These are phyloP conservation scores for Brassica balearica DNA, from an alignment of 441 rosid species.

Conservation along the genomic window DNA sequence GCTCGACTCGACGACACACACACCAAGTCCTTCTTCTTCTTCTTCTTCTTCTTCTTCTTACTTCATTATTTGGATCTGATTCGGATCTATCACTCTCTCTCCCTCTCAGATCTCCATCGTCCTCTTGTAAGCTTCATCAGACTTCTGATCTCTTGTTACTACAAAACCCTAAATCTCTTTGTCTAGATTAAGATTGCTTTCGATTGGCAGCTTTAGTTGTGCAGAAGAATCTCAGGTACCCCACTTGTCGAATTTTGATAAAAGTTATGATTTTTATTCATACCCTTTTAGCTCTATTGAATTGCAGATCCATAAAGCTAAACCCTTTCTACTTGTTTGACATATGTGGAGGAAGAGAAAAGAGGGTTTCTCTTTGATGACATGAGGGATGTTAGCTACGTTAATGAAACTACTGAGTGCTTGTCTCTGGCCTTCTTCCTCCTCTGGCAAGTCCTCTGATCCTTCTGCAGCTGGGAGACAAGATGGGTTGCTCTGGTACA, in stretches of 20 bases:
- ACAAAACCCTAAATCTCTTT: slow-evolving; percentile 27
- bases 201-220: slow-evolving; percentile 15
- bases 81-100: slow-evolving; percentile 17
- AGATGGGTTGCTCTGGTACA: slow-evolving; percentile 69
- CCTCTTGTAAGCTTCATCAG: background rate
- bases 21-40: background rate
- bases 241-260: slow-evolving; percentile 2
- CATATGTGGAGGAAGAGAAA: slow-evolving; percentile 38
- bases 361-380: slow-evolving; percentile 49
- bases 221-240: slow-evolving; percentile 29
- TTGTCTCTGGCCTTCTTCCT: slow-evolving; percentile 63
- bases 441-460: slow-evolving; percentile 37
- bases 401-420: slow-evolving; percentile 58
- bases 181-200: slow-evolving; percentile 21
- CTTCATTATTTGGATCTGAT: slow-evolving; percentile 31
- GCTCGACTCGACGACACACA: slow-evolving; percentile 4
- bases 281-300: background rate
- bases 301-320: slow-evolving; percentile 22
- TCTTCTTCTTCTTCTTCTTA: background rate
- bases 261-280: slow-evolving; percentile 21
- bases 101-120: slow-evolving; percentile 22
- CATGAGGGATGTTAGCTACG: slow-evolving; percentile 71
- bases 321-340: background rate
- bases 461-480: slow-evolving; percentile 51
- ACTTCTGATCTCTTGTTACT: slow-evolving; percentile 1